Base-by-base conservation (phyloP, 805 yeast genomes). In the Schizosaccharomyces lindneri region DNA sequence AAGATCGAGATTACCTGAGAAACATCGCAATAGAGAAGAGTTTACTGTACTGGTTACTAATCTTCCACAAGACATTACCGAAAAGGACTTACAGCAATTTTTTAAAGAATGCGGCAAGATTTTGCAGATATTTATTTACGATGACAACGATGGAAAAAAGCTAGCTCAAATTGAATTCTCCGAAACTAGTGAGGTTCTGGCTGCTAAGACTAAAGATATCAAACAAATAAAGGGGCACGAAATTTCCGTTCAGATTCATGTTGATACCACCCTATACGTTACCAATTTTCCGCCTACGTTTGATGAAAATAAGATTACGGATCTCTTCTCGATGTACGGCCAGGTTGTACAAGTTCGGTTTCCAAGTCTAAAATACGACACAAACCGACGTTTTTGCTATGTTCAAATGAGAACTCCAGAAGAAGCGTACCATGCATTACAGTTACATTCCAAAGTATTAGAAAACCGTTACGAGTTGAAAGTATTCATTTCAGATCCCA, bases 341-440 rank as follows among this genome's bases (percentile, higher is more conserved):
- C 64, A 70, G 1, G 67, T 81, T 2, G 64, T 79, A 1, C 76
- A 79, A 61, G 71, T 83, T 0, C 72, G 95, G 61, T 73, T 85
- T 43, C 95, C 95, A 0, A 78, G 85, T 0, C 76, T 82, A 63
- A 75, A 74, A 57, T 75, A 71, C 59, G 79, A 79, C 65, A 68
- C 79, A 4, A 76, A 76, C 39, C 74, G 93, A 62, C 69, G 94
- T 39, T 87, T 87, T 67, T 85, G 90, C 64, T 87, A 86, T 67
- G 74, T 84, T 17, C 93, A 85, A 66, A 81, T 72, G 65, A 62
- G 70, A 0, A 67, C 73, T 4, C 62, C 76, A 0, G 72, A 73
- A n/a, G 71, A 70, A 19, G 84, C 85, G 0, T 59, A 67, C 0
- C 61, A 65, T 0, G 83, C 85, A 0, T 72, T 78, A 0, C 63